Evolutionary conservation across 495 filamentous ascomycete genomes (phyloP).

Genomic region (Bathelium albidoporum): DNA sequence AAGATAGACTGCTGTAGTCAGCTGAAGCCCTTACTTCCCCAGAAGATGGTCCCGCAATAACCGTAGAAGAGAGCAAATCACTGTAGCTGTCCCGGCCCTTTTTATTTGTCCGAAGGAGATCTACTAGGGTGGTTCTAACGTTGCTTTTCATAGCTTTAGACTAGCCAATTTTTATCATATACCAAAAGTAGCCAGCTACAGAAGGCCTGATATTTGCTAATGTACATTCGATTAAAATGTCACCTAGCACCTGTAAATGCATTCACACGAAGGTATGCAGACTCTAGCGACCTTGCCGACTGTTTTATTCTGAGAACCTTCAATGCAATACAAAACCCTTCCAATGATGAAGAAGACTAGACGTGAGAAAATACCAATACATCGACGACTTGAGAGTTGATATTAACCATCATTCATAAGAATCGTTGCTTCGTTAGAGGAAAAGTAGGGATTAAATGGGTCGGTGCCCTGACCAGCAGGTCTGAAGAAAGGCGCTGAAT

Average conservation of each 20-base stretch:
- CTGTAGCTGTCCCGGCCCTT: too few relatives aligned
- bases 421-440: conserved; percentile 4
- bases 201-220: background rate
- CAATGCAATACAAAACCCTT: background rate
- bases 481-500: background rate
- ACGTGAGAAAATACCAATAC: background rate
- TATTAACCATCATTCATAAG: background rate
- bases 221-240: background rate
- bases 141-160: background rate
- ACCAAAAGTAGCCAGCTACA: background rate
- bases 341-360: background rate
- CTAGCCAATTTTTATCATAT: background rate
- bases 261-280: background rate
- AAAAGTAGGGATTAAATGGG: background rate
- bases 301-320: background rate
- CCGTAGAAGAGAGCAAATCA: too few relatives aligned
- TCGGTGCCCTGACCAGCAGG: background rate
- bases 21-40: too few relatives aligned
- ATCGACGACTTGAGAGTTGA: background rate
- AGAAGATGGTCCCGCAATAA: too few relatives aligned
- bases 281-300: background rate
- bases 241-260: background rate
- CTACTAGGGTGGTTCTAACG: background rate
- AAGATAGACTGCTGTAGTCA: too few relatives aligned
- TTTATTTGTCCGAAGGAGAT: background rate